Base-by-base conservation (phyloP, 176 grass and related monocot genomes). In the Triticum urartu region DNA sequence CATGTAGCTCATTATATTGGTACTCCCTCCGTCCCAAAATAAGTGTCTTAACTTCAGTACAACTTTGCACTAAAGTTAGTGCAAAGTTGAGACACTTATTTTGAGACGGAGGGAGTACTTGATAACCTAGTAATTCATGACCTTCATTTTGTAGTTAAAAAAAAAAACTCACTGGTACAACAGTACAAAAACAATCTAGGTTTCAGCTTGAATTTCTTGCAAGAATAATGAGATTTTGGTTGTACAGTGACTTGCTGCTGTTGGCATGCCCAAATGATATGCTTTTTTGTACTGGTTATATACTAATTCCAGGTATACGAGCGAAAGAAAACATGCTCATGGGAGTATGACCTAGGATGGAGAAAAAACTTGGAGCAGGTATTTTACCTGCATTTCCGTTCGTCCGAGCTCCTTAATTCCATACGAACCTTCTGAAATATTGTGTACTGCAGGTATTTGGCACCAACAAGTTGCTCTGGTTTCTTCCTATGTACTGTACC, bases 351-450 rank as follows among this genome's bases (percentile, higher is more conserved):
- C 11, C 25, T 98, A 47, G 93, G 95, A 83, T 90, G 89, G 91
- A 90, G 79, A 87, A 93, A 82, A 75, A 98, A 98, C 88, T 87
- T 95, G 80, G 93, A 98, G 68, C 95, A 95, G 89, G 91, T 95
- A 72, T 64, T 68, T 34, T 73, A 69, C 43, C 67, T n/a, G 2
- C 40, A 54, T 77, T 58, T 60, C 79, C 18, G 30, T 52, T 26
- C 71, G 1, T 36, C 1, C 3, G 10, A 52, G 77, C 61, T 75
- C 9, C 59, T 75, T 83, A 40, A 70, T 68, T 65, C 45, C 43
- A 7, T 82, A 2, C 2, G 3, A 67, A 11, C 45, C 7, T 42
- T 85, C 61, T 74, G 56, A 74, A 52, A 74, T 45, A n/a, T 15
- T 68, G 10, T 52, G 48, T 89, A 30, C 8, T 62, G 76, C 80